These are phyloP conservation scores for Hirsutella rhossiliensis DNA, from an alignment of 2,329 filamentous ascomycete species.

Conservation along the genomic window DNA sequence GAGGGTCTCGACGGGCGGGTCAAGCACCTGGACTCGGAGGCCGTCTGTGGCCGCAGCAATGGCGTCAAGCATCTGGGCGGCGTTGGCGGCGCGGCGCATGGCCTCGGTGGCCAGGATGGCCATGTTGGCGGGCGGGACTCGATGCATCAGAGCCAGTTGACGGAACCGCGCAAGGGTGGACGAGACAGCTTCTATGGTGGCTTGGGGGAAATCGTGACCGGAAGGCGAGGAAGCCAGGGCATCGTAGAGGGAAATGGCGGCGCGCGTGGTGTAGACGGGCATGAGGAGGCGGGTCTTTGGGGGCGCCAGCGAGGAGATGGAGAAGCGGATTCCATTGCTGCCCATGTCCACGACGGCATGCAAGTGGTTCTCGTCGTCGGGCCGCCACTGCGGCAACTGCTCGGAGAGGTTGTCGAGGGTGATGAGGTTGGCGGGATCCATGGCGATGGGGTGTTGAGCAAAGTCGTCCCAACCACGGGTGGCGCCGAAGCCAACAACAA, in stretches of 20 bases:
- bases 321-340: conserved; percentile 89
- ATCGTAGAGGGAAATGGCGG: conserved; percentile 77
- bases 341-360: conserved; percentile 50
- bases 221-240: conserved; percentile 45
- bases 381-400: conserved; percentile 36
- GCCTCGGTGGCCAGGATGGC: conserved; percentile 80
- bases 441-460: conserved; percentile 4
- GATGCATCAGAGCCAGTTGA: conserved; percentile 55
- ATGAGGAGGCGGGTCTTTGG: conserved; percentile 59
- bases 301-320: conserved; percentile 69
- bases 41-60: conserved; percentile 51
- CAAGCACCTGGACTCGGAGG: conserved; percentile 59
- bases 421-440: conserved; percentile 28
- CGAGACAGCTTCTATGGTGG: conserved; percentile 55
- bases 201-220: conserved; percentile 30
- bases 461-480: too few relatives aligned
- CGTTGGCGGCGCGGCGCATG: conserved; percentile 69
- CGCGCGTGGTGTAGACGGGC: conserved; percentile 68
- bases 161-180: conserved; percentile 58
- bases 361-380: conserved; percentile 33
- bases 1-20: conserved; percentile 69
- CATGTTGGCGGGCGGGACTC: conserved; percentile 52
- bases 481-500: background rate
- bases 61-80: conserved; percentile 49
- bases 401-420: conserved; percentile 38